Evolutionary conservation across 169 alveolate genomes (phyloP).

Genomic region (Hepatocystis sp.): DNA sequence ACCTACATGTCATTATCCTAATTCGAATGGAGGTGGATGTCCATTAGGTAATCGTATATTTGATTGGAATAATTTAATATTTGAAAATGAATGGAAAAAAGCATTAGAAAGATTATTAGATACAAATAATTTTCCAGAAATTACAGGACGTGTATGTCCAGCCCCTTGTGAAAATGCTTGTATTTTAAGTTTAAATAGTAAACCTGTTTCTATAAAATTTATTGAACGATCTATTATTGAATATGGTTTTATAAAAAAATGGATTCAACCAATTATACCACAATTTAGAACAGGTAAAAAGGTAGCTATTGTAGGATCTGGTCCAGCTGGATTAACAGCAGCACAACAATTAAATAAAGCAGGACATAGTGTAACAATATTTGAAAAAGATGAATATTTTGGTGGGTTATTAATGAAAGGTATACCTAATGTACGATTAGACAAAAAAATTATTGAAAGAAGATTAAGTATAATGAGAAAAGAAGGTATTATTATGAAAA

Average conservation of each 20-base stretch:
- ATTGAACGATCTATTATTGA: constrained; percentile 84
- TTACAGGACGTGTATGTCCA: constrained; percentile 85
- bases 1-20: constrained; percentile 83
- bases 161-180: constrained; percentile 88
- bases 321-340: constrained; percentile 84
- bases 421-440: constrained; percentile 84
- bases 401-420: constrained; percentile 86
- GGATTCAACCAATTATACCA: constrained; percentile 83
- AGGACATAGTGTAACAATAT: constrained; percentile 79
- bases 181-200: constrained; percentile 81
- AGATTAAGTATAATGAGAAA: constrained; percentile 72
- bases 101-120: constrained; percentile 83
- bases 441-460: constrained; percentile 79
- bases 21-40: constrained; percentile 84
- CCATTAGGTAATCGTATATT: constrained; percentile 85
- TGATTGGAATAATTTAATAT: constrained; percentile 81
- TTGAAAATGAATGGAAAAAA: constrained; percentile 82
- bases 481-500: constrained; percentile 77
- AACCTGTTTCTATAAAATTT: constrained; percentile 83
- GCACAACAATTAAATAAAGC: constrained; percentile 85
- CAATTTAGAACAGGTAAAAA: constrained; percentile 75
- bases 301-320: constrained; percentile 83
- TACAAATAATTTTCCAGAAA: constrained; percentile 86
- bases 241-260: constrained; percentile 79
- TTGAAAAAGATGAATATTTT: constrained; percentile 79